These are phyloP conservation scores for Phytophthora litchii DNA, from an alignment of 352 stramenopile genomes.

Conservation along the genomic window DNA sequence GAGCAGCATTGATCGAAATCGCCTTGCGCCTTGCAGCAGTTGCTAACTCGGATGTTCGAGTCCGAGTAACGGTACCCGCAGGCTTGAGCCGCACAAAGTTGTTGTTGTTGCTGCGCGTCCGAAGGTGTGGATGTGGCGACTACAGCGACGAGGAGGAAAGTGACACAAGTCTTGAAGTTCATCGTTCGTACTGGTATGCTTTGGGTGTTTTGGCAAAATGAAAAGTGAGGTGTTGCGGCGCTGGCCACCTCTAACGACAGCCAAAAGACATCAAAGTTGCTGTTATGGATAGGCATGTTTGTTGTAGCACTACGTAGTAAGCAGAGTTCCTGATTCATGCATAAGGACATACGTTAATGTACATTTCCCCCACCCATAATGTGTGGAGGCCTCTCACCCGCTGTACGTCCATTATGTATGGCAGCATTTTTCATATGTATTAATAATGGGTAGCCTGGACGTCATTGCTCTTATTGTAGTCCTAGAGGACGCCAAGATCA, in stretches of 20 bases:
- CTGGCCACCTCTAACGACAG: no score
- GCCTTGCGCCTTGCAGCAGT: not conserved
- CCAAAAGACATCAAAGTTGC: no score
- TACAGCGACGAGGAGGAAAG: not conserved
- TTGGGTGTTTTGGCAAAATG: no score
- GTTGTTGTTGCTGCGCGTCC: not conserved
- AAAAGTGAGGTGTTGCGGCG: no score
- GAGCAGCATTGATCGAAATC: not conserved
- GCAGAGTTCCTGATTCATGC: slow-evolving; percentile 9
- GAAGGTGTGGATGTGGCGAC: not conserved
- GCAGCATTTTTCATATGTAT: slow-evolving; percentile 4
- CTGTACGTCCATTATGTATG: no score
- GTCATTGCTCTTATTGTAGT: not conserved
- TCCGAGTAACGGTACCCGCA: slow-evolving; percentile 2
- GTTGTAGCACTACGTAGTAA: no score
- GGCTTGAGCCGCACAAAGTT: not conserved
- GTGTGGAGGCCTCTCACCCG: not conserved
- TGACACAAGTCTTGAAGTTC: slow-evolving; percentile 8
- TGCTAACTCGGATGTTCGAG: not conserved
- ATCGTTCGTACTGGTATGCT: slow-evolving; percentile 1
- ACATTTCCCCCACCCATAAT: slow-evolving; percentile 7
- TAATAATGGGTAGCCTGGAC: slow-evolving; percentile 3
- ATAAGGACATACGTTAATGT: slow-evolving; percentile 15
- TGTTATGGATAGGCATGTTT: no score
- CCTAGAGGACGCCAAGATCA: not conserved